Conservation (phyloP, 257 asterid species). For the Solanum chmielewskii region DNA sequence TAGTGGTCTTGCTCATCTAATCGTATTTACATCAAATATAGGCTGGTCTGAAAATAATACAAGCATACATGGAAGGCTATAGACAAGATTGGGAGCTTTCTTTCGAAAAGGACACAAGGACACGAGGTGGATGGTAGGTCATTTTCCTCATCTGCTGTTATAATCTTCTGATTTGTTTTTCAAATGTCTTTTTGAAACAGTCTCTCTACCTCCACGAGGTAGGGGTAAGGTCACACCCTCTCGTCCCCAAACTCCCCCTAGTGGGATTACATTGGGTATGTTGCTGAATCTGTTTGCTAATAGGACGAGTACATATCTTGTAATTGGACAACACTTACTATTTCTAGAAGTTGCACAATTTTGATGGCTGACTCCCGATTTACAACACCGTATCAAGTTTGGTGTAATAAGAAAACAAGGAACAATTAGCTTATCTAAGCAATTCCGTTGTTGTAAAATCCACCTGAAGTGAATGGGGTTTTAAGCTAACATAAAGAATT, state of each 20-base stretch:
- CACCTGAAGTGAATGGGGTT: neutral
- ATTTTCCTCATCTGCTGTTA: neutral
- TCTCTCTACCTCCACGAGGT: neutral
- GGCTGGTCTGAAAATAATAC: constrained; percentile 81
- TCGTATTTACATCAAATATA: neutral
- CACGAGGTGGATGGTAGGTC: constrained; percentile 92
- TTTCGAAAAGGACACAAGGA: constrained; percentile 85
- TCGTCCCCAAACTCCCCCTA: neutral
- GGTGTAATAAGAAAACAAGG: neutral
- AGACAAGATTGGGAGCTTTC: constrained; percentile 96
- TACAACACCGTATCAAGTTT: neutral
- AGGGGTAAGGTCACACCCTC: neutral
- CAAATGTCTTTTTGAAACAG: neutral
- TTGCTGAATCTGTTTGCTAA: neutral
- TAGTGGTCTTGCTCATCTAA: neutral
- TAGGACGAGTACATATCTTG: neutral
- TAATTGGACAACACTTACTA: neutral
- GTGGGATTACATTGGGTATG: neutral
- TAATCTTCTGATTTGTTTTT: neutral
- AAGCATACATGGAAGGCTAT: constrained; percentile 80
- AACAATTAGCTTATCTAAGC: neutral
- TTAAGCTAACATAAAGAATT: neutral
- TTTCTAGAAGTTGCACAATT: too few species aligned
- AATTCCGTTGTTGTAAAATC: neutral
- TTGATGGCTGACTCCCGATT: neutral